Base-by-base conservation (phyloP, 2,329 filamentous ascomycete genomes). In the Ophiostoma ips region DNA sequence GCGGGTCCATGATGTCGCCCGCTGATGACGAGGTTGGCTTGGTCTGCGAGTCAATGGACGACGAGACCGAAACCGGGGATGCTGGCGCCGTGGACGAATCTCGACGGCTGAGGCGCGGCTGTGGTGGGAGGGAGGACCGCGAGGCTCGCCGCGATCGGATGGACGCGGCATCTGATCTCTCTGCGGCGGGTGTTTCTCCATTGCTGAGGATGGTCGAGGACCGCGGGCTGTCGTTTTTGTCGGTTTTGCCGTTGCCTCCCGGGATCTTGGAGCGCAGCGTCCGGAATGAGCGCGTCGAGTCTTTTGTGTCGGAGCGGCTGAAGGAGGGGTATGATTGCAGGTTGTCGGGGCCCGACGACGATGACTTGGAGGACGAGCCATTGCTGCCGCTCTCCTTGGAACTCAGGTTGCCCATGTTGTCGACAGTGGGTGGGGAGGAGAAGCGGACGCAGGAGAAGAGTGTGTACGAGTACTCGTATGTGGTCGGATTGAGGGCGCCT, bases 271-370 rank as follows among this genome's bases (percentile, higher is more conserved):
- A 94, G 53, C 87, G 78, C 58, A 96, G 76, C 36, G 81, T 83
- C 58, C 86, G 80, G 65, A 95, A 81, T 5, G 89, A 95, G 56
- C 88, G 84, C 31, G 84, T 79, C 7, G 88, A 95, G 57, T 95
- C 89, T 64, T 89, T 90, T 28, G 90, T 96, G 63, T 96, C 90
- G 51, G 88, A 87, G 63, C 84, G 84, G 68, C 83, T 85, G 64
- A 96, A 90, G 28, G 90, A 95, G 28, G 89, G 90, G 65, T 92
- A 94, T 30, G 87, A 85, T 65, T 87, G 83, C 52, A 95, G 71
- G 54, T 76, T 72, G 35, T 84, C 79, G 48, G 64, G 57, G 54
- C 66, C 68, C 37, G 70, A 70, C 57, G 68, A 68, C 37, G 70
- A 70, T 57, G 68, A 68, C 66, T 77, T 84, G 59, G 70, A 64